Evolutionary conservation across 2,329 filamentous ascomycete species (phyloP), one percentile per base, ranked within the genome.

Genomic region (Sporothrix sp.): DNA sequence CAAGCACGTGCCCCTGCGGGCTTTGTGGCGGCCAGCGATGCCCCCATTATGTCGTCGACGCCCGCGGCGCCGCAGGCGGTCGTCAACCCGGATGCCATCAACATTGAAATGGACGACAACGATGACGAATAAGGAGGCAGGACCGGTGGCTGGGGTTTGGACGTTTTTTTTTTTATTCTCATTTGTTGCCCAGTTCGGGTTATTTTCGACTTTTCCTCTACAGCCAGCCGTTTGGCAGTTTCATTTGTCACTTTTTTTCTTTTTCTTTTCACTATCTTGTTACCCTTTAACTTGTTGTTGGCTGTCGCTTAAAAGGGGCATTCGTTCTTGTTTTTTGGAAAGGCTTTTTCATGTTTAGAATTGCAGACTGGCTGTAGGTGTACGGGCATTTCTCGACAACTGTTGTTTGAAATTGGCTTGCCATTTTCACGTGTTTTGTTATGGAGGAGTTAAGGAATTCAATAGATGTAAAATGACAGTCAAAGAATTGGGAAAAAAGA

Each of bases 1-100:
- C 87, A 96, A 66, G 84, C 88, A n/a, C 77, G 84, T 52, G 91
- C 90, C 6, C 90, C 91, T 0, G 79, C 84, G 21, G 93, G 93
- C 20, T 98, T 98, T 61, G 91, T 98, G 27, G 83, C 90, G 20
- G 86, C 93, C 25, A 93, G 81, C 62, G 85, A 81, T 33, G 86
- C 82, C 1, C 78, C 84, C 2, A 76, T 58, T 57, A 61, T 30
- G 64, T 51, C 53, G 3, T 47, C 53, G n/a, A 63, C 65, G 18
- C 61, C 65, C 36, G 65, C 67, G 16, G 69, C 79, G 2, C 43
- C 51, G 6, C 23, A 65, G 18, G 62, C 65, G 18, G 68, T 79
- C 11, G 73, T 76, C 6, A 95, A 95, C 62, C 88, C 89, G 2
- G 89, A 95, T 62, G 87, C 86, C 21, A 93, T 95, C 63, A 80